Conservation (phyloP, 2,329 filamentous ascomycete genomes). For the Coniochaeta sp. region DNA sequence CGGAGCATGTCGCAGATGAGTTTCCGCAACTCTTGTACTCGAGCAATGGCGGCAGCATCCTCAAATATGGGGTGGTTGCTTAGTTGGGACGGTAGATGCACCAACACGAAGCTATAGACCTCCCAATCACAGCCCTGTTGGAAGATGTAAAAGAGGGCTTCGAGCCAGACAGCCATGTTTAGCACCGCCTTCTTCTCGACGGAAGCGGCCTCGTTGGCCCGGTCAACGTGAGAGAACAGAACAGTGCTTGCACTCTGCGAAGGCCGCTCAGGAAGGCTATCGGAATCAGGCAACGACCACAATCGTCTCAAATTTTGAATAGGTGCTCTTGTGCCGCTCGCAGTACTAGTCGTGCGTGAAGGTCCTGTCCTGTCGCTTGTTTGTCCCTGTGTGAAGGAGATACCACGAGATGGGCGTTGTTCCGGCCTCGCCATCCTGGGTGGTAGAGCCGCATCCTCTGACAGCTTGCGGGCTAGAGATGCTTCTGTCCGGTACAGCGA, state of each 20-base stretch:
- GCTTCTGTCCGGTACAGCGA: slow-evolving; percentile 60
- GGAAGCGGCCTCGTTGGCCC: slow-evolving; percentile 7
- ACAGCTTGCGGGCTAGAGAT: slow-evolving; percentile 41
- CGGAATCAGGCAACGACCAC: slow-evolving; percentile 51
- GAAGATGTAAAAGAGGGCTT: slow-evolving; percentile 66
- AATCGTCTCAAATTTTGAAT: slow-evolving; percentile 26
- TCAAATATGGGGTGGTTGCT: slow-evolving; percentile 84
- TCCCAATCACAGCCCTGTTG: slow-evolving; percentile 79
- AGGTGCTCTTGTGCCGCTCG: slow-evolving; percentile 29
- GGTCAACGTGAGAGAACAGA: slow-evolving; percentile 33
- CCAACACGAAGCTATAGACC: slow-evolving; percentile 81
- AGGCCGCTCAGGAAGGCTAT: slow-evolving; percentile 43
- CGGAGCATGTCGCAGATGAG: slow-evolving; percentile 79
- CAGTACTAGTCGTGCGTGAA: slow-evolving; percentile 25
- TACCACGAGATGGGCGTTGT: slow-evolving; percentile 38
- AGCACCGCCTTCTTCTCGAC: slow-evolving; percentile 26
- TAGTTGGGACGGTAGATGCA: slow-evolving; percentile 79
- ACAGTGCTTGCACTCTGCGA: slow-evolving; percentile 41
- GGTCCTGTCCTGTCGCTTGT: slow-evolving; percentile 32
- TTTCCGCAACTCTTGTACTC: slow-evolving; percentile 69
- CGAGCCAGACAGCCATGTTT: slow-evolving; percentile 65
- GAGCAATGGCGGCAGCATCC: slow-evolving; percentile 52
- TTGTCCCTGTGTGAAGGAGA: slow-evolving; percentile 44
- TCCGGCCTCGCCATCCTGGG: slow-evolving; percentile 37
- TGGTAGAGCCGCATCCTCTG: slow-evolving; percentile 42